phyloP scores from a whole-genome alignment of 371 early-diverging fungal genomes.

The Mortierella sp. region DNA sequence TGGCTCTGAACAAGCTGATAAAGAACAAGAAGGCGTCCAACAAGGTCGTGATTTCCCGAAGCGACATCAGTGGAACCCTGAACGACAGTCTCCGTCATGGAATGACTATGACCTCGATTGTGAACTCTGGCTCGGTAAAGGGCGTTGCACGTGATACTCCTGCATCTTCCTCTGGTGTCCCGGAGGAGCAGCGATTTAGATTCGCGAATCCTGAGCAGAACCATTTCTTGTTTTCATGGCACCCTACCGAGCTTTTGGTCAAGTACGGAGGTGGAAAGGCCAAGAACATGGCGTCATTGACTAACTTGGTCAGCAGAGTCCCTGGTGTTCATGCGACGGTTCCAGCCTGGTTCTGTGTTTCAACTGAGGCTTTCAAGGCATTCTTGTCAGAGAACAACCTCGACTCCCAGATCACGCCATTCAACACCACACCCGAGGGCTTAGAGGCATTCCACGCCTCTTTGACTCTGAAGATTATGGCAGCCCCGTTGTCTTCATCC shows the following conservation, averaged over 20 bases:
- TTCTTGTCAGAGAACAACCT: slow-evolving; percentile 37
- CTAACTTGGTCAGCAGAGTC: slow-evolving; percentile 39
- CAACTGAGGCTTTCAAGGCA: slow-evolving; percentile 49
- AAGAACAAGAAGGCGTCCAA: slow-evolving; percentile 44
- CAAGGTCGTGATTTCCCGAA: slow-evolving; percentile 33
- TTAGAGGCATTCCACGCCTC: slow-evolving; percentile 39
- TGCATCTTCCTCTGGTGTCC: background rate
- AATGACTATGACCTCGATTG: slow-evolving; percentile 30
- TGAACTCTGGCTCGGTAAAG: slow-evolving; percentile 23
- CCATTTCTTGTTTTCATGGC: slow-evolving; percentile 50
- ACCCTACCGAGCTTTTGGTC: slow-evolving; percentile 20
- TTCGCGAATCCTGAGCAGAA: slow-evolving; percentile 37
- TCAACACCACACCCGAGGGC: slow-evolving; percentile 38
- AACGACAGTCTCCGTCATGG: slow-evolving; percentile 50
- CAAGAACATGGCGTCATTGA: slow-evolving; percentile 51
- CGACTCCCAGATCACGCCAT: slow-evolving; percentile 39
- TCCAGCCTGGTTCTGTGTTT: slow-evolving; percentile 54
- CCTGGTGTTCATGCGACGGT: slow-evolving; percentile 39
- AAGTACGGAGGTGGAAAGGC: slow-evolving; percentile 53
- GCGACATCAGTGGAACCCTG: slow-evolving; percentile 34
- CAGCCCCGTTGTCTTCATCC: slow-evolving; percentile 28
- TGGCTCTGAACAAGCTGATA: slow-evolving; percentile 50
- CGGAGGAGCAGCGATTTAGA: slow-evolving; percentile 16
- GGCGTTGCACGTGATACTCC: slow-evolving; percentile 15
- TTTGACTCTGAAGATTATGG: slow-evolving; percentile 39